A percentile compares a stretch with the other conserved stretches of the same genome.
phyloP scores from a whole-genome alignment of 768 basidiomycete genomes.

The Inosperma sp. region DNA sequence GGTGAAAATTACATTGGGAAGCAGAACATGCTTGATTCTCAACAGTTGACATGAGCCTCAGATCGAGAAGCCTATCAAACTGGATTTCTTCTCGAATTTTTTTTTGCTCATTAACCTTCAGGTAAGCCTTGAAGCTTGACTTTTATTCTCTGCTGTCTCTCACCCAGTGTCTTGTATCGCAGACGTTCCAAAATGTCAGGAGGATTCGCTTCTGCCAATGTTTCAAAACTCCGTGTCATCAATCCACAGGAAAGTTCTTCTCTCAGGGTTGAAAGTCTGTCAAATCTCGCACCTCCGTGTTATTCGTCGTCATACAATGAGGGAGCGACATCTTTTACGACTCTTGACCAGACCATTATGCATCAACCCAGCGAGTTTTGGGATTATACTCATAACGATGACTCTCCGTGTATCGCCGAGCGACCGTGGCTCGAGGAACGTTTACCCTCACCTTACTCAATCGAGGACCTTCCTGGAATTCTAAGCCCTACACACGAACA shows the following conservation, averaged over 20 bases:
- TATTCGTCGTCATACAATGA: conserved; percentile 2
- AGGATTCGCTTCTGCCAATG: neutral
- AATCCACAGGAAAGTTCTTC: conserved; percentile 3
- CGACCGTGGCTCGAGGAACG: neutral
- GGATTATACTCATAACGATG: neutral
- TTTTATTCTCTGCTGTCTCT: too few relatives aligned
- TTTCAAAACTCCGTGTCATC: conserved; percentile 5
- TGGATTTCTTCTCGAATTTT: neutral
- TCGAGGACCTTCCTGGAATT: conserved; percentile 3
- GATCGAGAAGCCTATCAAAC: conserved; percentile 2
- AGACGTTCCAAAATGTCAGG: neutral
- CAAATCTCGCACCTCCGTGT: neutral
- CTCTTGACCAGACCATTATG: neutral
- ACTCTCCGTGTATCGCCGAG: neutral
- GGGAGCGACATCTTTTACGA: neutral
- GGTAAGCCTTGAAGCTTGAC: neutral
- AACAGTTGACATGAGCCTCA: neutral
- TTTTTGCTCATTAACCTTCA: neutral
- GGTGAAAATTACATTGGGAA: too few relatives aligned
- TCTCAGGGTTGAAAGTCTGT: conserved; percentile 5
- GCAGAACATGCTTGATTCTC: too few relatives aligned
- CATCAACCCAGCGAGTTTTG: neutral
- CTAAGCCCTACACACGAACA: neutral
- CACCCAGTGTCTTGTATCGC: neutral
- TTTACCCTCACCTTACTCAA: neutral